Evolutionary conservation across 2,329 filamentous ascomycete genomes (phyloP), one percentile per base, ranked within the genome.

Genomic region (Fusarium tjaetaba): DNA sequence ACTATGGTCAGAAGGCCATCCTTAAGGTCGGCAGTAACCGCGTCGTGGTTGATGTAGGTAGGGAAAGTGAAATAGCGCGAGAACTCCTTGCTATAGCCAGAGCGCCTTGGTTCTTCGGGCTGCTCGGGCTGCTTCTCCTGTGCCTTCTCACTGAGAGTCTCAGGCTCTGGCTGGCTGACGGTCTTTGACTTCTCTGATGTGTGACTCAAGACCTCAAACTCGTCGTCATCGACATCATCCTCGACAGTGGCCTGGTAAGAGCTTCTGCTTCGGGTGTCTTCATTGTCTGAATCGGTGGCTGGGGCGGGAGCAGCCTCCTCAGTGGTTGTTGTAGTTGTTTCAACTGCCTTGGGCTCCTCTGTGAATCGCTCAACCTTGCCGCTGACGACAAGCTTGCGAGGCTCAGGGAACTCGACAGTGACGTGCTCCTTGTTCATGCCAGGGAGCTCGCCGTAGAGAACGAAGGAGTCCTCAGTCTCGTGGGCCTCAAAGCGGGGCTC

Each of bases 381-480:
- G 61, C 88, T 88, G 77, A 95, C 86, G 64, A 89, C 87, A 30
- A 95, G 83, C 34, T 91, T 94, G 82, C 92, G 89, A 26, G 87
- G 84, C 80, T 94, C 92, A 63, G 88, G 90, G 85, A 94, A 95
- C 79, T 94, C 92, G 79, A 95, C 92, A 79, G 87, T 85, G 78
- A 95, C 84, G 78, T 94, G 86, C 73, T 93, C 89, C 82, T 93
- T 92, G 71, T 89, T 88, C 74, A 94, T 85, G 53, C 93, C 93
- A 0, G 93, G 91, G 2, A 95, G 89, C 81, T 95, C 93, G 76
- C 93, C 93, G 76, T 94, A 90, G 18, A 95, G 89, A 82, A 94
- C 90, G 80, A 93, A 95, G 65, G 84, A 80, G 16, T 88, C 83
- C 65, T 88, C 86, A 7, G 87, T 61, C 45, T 67, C 65, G 2